Base-by-base conservation (phyloP, 371 early-diverging fungal species). In the Mucor racemosus region DNA sequence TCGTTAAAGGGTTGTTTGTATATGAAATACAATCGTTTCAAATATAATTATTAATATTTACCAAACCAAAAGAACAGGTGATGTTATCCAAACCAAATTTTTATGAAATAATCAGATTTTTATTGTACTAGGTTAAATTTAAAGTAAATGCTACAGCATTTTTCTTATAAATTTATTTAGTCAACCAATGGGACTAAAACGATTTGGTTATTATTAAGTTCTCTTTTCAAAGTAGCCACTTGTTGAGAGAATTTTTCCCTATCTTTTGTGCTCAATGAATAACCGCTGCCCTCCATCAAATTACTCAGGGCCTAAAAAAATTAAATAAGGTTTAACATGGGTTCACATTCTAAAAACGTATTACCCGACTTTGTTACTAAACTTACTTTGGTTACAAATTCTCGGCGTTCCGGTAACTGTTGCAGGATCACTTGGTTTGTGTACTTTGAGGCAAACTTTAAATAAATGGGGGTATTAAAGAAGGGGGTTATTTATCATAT, bases 241-340 rank as follows among this genome's bases (percentile, higher is more conserved):
- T 91, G 88, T 46, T 91, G 90, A 1, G 92, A 91, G 66, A 94
- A 94, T 38, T 78, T 66, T 66, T 94, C 94, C 44, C 92, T 84
- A 71, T 92, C 93, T 41, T 77, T 80, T 6, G 84, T 68, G 3
- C 73, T 75, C 33, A 94, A 64, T 48, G 84, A 90, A 69, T 78
- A 84, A 36, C 88, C 88, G 11, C 91, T 80, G 0, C 86, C 86
- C 19, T 91, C 89, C 88, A 93, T 85, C 35, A 94, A 74, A 36
- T 80, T 72, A 55, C 74, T 66, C 17, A 84, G 64, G 9, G 81
- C 76, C 84, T 84, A 59, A 67, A 55, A 67, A 41, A 65, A 66
- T 26, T 68, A 67, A 44, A 66, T 34, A 59, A 54, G 31, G 36
- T 60, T 53, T 17, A 50, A 40, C 44, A 60, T 53, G 66, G 57